Conservation (phyloP, 257 asterid species). For the Salvia rosmarinus region DNA sequence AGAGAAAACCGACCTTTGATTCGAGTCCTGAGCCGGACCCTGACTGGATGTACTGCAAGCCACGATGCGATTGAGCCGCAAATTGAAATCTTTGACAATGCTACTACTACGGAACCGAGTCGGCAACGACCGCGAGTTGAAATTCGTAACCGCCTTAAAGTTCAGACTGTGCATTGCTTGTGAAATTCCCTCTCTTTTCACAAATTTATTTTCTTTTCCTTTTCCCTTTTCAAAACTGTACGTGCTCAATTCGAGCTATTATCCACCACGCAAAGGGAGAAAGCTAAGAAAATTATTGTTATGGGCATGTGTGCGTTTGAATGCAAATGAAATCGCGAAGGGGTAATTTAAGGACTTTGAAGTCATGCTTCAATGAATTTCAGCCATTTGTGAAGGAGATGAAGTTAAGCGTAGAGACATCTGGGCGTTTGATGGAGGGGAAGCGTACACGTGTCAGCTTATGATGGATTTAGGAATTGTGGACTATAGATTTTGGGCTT, state of each 20-base stretch:
- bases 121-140: slow-evolving; percentile 38
- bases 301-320: background rate
- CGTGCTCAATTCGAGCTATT: background rate
- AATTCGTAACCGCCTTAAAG: slow-evolving; percentile 37
- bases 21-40: slow-evolving; percentile 41
- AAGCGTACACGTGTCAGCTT: slow-evolving; percentile 25
- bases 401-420: background rate
- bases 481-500: background rate
- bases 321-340: background rate
- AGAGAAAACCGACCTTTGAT: slow-evolving; percentile 50
- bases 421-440: slow-evolving; percentile 10
- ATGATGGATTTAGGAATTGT: background rate
- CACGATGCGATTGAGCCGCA: slow-evolving; percentile 43
- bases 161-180: slow-evolving; percentile 54
- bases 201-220: too few relatives aligned
- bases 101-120: slow-evolving; percentile 31
- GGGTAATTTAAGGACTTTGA: slow-evolving; percentile 13
- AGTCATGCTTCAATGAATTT: background rate
- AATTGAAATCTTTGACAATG: slow-evolving; percentile 21
- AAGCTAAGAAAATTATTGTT: background rate
- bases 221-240: background rate
- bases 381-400: background rate
- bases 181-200: background rate
- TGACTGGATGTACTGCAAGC: slow-evolving; percentile 52
- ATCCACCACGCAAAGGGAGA: background rate